phyloP scores from a whole-genome alignment of 345 rosid genomes.

The Gossypium thurberi region DNA sequence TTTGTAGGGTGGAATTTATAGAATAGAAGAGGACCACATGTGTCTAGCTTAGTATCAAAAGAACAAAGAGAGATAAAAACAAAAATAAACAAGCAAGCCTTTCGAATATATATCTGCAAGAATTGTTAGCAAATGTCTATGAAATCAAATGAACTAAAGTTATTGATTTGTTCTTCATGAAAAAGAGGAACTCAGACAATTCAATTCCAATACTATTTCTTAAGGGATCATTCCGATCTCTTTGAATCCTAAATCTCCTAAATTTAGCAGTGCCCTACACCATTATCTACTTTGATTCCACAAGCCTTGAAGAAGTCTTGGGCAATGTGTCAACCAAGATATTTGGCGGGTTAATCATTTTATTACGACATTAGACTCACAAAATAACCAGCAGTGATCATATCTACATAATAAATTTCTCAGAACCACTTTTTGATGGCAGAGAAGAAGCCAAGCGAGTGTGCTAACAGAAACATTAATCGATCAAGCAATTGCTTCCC shows the following conservation, averaged over 20 bases:
- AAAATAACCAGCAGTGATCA: slow-evolving; percentile 2
- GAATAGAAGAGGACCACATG: too few species aligned
- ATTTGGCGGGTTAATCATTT: not conserved
- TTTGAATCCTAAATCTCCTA: not conserved
- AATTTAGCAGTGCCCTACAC: not conserved
- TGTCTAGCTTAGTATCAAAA: too few species aligned
- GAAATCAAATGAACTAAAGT: too few species aligned
- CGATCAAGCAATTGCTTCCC: not conserved
- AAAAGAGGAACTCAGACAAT: not conserved
- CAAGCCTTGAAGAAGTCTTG: not conserved
- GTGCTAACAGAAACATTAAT: not conserved
- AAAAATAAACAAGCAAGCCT: too few species aligned
- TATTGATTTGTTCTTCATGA: too few species aligned
- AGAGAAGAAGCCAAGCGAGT: not conserved
- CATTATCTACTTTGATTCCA: not conserved
- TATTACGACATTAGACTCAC: not conserved
- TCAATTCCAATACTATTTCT: not conserved
- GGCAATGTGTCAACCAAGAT: not conserved
- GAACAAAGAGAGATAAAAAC: too few species aligned
- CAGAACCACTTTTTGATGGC: not conserved
- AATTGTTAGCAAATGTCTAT: too few species aligned
- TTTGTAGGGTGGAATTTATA: too few species aligned
- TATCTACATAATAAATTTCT: not conserved
- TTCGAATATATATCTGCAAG: too few species aligned
- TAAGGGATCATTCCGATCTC: not conserved